These are phyloP conservation scores for Fremontodendron californicum DNA, from an alignment of 345 rosid genomes.

Conservation along the genomic window DNA sequence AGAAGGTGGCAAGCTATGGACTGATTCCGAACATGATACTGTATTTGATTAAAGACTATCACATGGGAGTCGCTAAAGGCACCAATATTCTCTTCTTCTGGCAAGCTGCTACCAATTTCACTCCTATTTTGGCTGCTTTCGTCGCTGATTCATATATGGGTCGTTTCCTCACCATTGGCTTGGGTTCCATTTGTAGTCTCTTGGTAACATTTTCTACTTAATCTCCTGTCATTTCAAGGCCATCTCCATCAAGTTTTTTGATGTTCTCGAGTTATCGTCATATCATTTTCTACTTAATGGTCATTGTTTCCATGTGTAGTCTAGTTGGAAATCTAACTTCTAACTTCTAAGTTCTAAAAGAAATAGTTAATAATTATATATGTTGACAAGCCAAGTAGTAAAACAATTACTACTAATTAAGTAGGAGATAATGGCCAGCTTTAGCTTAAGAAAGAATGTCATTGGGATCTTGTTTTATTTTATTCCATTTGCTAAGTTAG, in stretches of 20 bases:
- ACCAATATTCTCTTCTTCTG: constrained; percentile 57
- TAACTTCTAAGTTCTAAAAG: too few relatives aligned
- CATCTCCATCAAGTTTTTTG: neutral
- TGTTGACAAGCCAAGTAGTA: neutral
- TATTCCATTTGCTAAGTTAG: neutral
- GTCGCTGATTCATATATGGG: constrained; percentile 68
- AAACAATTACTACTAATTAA: neutral
- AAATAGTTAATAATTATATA: neutral
- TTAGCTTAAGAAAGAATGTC: neutral
- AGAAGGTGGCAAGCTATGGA: constrained; percentile 78
- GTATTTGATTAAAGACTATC: constrained; percentile 50
- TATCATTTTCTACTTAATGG: neutral
- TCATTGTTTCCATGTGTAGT: neutral
- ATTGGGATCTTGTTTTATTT: neutral
- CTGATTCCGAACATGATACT: constrained; percentile 59
- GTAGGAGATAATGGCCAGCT: neutral
- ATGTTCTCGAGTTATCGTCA: neutral
- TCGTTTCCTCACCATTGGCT: constrained; percentile 59
- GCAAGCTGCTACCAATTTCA: constrained; percentile 59
- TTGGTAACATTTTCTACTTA: constrained; percentile 32
- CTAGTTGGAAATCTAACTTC: neutral
- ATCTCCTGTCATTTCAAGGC: neutral
- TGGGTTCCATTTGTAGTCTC: constrained; percentile 58
- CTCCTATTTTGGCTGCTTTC: constrained; percentile 64
- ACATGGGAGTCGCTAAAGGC: constrained; percentile 49